Percentiles rank a stretch among this genome's conserved stretches.
phyloP scores from a whole-genome alignment of 139 green algal genomes.

The Chlorella sp. region DNA sequence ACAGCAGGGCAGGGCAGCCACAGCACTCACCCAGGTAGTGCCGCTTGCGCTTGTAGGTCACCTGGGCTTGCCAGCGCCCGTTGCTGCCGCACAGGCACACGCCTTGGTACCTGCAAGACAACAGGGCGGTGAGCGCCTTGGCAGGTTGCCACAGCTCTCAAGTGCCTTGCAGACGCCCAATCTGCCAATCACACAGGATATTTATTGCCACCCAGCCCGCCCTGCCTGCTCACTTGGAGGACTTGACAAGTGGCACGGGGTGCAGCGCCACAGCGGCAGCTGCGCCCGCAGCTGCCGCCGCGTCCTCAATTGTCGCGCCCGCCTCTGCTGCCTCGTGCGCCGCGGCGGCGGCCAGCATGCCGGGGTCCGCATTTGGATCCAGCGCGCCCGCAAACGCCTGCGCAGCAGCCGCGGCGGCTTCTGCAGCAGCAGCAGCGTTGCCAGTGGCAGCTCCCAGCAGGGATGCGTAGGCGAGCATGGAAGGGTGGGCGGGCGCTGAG shows the following conservation, averaged over 20 bases:
- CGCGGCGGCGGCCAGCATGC: background rate
- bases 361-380: too few relatives aligned
- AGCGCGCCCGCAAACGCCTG: too few relatives aligned
- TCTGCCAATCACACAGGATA: too few relatives aligned
- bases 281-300: background rate
- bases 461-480: background rate
- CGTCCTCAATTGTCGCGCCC: background rate
- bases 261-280: constrained; percentile 6
- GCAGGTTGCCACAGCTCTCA: too few relatives aligned
- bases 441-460: background rate
- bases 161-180: too few relatives aligned
- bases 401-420: background rate
- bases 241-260: background rate
- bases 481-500: background rate
- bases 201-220: background rate
- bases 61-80: constrained; percentile 22
- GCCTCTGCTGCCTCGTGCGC: background rate
- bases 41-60: constrained; percentile 21
- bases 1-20: background rate
- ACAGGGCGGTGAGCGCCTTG: too few relatives aligned
- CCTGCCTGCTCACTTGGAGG: background rate
- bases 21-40: constrained; percentile 3
- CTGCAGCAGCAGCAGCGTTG: background rate
- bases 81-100: constrained; percentile 18
- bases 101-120: constrained; percentile 16